Conservation (phyloP, 192 early-diverging fungal species). For the Lobosporangium transversale region DNA sequence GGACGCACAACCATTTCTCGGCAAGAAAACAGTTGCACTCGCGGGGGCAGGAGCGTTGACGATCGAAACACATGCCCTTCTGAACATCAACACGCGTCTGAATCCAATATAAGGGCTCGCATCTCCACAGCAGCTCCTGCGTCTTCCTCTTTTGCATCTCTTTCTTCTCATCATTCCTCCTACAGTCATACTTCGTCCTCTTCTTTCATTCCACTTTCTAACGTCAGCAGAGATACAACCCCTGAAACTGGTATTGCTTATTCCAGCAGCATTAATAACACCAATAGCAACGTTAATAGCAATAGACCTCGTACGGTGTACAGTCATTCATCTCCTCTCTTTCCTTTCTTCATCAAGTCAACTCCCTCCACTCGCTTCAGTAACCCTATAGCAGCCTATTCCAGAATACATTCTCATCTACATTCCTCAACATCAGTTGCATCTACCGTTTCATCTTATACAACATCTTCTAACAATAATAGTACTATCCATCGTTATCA, state of each 20-base stretch:
- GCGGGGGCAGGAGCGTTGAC: slow-evolving; percentile 8
- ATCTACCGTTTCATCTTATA: slow-evolving; percentile 6
- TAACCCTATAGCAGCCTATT: not conserved
- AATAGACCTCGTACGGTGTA: slow-evolving; percentile 4
- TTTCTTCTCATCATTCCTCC: slow-evolving; percentile 4
- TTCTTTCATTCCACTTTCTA: not conserved
- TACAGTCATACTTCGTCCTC: not conserved
- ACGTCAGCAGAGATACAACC: not conserved
- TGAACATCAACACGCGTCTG: not conserved
- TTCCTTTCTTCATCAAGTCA: not conserved
- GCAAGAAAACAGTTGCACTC: slow-evolving; percentile 3
- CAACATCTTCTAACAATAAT: not conserved
- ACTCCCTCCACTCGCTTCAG: not conserved
- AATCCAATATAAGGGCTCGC: slow-evolving; percentile 10
- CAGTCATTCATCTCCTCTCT: not conserved
- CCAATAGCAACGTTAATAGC: not conserved
- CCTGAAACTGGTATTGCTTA: not conserved
- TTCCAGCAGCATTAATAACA: not conserved
- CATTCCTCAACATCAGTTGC: slow-evolving; percentile 1
- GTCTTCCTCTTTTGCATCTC: not conserved
- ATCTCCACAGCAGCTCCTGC: slow-evolving; percentile 4
- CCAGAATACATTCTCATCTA: slow-evolving; percentile 8
- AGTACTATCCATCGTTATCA: too few relatives aligned
- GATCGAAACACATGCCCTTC: slow-evolving; percentile 11
- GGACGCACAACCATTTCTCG: slow-evolving; percentile 9